phyloP scores from a whole-genome alignment of 345 rosid genomes.

The Citrus medica region DNA sequence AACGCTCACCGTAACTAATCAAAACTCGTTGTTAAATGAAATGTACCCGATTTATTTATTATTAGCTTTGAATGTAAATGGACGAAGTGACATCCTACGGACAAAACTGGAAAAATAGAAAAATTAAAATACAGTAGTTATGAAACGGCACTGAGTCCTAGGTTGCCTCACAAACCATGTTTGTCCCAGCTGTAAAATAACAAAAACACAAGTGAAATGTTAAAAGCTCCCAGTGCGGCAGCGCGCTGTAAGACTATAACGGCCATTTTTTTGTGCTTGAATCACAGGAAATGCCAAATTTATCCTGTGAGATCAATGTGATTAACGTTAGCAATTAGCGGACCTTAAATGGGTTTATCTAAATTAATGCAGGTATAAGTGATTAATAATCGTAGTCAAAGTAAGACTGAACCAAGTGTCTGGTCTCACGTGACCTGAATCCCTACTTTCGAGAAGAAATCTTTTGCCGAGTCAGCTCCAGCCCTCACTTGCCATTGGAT shows the following conservation, averaged over 20 bases:
- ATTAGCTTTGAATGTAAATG: not conserved
- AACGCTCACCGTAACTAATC: not conserved
- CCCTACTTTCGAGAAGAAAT: slow-evolving; percentile 28
- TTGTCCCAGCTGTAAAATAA: slow-evolving; percentile 23
- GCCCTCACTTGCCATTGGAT: slow-evolving; percentile 12
- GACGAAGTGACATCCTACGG: not conserved
- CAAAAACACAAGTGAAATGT: slow-evolving; percentile 6
- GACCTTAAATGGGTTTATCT: slow-evolving; percentile 2
- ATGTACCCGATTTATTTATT: not conserved
- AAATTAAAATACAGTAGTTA: not conserved
- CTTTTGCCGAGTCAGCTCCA: slow-evolving; percentile 33
- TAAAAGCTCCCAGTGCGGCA: not conserved
- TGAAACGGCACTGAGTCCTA: slow-evolving; percentile 21
- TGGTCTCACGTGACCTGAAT: slow-evolving; percentile 45
- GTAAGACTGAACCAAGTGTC: slow-evolving; percentile 25
- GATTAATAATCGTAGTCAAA: slow-evolving; percentile 31
- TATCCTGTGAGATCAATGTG: not conserved
- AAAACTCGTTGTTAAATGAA: not conserved
- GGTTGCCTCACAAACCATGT: slow-evolving; percentile 37
- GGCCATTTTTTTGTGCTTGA: not conserved
- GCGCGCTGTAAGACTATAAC: slow-evolving; percentile 9
- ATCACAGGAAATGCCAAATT: slow-evolving; percentile 13
- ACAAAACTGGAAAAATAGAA: not conserved
- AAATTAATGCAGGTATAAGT: not conserved
- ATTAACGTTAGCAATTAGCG: slow-evolving; percentile 11